phyloP scores from a whole-genome alignment of 208 protist species.

The Wallacemonas collosoma region DNA sequence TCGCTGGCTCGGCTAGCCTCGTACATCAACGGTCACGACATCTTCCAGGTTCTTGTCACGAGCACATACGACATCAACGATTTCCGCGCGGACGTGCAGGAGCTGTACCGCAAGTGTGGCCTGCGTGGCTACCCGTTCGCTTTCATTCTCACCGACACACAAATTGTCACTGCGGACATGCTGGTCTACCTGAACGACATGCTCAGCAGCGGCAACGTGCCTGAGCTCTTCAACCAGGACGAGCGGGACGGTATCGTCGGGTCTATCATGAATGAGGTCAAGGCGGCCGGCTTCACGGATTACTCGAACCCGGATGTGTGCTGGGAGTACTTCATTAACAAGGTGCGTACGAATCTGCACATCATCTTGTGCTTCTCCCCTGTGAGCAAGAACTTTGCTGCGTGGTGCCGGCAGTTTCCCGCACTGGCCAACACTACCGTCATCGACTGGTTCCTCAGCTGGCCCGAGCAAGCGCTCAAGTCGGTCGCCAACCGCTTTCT shows the following conservation, averaged over 20 bases:
- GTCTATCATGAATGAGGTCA: constrained; percentile 93
- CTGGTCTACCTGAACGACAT: constrained; percentile 99
- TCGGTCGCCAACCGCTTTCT: constrained; percentile 96
- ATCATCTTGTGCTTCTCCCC: constrained; percentile 98
- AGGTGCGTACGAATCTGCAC: constrained; percentile 97
- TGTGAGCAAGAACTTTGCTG: constrained; percentile 97
- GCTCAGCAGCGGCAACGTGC: constrained; percentile 97
- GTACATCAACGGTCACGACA: constrained; percentile 97
- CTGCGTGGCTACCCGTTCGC: constrained; percentile 93
- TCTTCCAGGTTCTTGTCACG: constrained; percentile 98
- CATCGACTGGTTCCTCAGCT: constrained; percentile 99
- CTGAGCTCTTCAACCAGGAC: constrained; percentile 95
- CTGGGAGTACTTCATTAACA: constrained; percentile 97
- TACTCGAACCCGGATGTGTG: constrained; percentile 93
- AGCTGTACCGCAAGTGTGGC: constrained; percentile 96
- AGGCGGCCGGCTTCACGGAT: constrained; percentile 86
- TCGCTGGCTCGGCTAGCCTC: constrained; percentile 94
- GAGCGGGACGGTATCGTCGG: constrained; percentile 91
- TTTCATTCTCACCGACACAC: constrained; percentile 98
- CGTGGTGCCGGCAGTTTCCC: constrained; percentile 98
- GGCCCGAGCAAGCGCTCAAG: constrained; percentile 97
- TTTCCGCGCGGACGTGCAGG: constrained; percentile 96
- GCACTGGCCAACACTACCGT: constrained; percentile 97
- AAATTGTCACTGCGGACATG: constrained; percentile 97
- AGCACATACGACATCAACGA: constrained; percentile 96